Base-by-base conservation (phyloP, 2,329 filamentous ascomycete genomes). In the Exophiala dermatitidis region DNA sequence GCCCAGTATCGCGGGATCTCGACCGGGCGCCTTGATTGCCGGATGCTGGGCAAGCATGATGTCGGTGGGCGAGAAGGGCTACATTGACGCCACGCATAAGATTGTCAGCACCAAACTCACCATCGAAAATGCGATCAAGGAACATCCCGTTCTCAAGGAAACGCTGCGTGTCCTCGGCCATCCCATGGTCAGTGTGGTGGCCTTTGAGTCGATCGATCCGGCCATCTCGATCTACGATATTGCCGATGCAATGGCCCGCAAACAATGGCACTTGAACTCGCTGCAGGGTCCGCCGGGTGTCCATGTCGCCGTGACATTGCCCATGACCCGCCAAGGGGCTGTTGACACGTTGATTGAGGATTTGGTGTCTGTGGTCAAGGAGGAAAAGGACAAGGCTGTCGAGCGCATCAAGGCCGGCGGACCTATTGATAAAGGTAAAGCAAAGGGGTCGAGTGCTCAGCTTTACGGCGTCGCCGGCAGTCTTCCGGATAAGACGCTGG, bases 191-290 rank as follows among this genome's bases (percentile, higher is more conserved):
- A 90, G 84, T 6, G 93, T 98, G 30, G 83, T 98, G 3, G 87
- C 93, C 1, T 97, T 97, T 73, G 81, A 80, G 7, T 84, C 86
- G n/a, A 79, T 81, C 62, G 85, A 73, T 31, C 67, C 66, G 8
- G 69, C 81, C n/a, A 79, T 98, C 40, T 84, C 96, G 71, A 86
- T 95, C 59, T 98, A 98, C 73, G 90, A 95, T 67, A 82, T 98
- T 61, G 89, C 91, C 5, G 93, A 98, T 70, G 87, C 76, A 61
- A 91, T 98, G 85, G 81, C 80, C 8, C 74, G 73, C 0, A 85
- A 84, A 66, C 91, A 93, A 2, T 98, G 93, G 93, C 93, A 98
- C 72, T 77, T 98, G 55, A 98, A 97, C 66, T 88, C 90, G 2
- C 78, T 98, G 59, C 93, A 98, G 72, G 85, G 82, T 64, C 93